Evolutionary conservation across 352 stramenopile genomes (phyloP).

Genomic region (Phytophthora capsici): DNA sequence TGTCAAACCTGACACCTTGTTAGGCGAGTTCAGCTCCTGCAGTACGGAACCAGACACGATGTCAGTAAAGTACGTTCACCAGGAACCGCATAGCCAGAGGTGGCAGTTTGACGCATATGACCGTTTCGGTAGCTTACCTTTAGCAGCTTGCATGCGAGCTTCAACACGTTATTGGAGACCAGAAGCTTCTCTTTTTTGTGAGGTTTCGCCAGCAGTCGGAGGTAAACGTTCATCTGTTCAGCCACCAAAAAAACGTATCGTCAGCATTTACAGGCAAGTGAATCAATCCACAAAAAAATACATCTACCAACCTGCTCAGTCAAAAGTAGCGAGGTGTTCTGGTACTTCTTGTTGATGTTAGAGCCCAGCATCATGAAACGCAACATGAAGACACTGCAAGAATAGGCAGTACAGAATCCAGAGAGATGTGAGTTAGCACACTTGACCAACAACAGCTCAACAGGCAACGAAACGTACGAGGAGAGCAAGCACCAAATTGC

Average conservation of each 20-base stretch:
- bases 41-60: slow-evolving; percentile 11
- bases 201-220: slow-evolving; percentile 81
- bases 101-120: slow-evolving; percentile 3
- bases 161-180: slow-evolving; percentile 92
- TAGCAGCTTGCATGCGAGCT: slow-evolving; percentile 91
- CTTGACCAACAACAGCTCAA: slow-evolving; percentile 7
- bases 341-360: slow-evolving; percentile 92
- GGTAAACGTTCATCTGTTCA: slow-evolving; percentile 86
- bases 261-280: slow-evolving; percentile 5
- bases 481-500: slow-evolving; percentile 88
- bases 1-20: slow-evolving; percentile 90
- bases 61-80: slow-evolving; percentile 22
- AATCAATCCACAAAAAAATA: slow-evolving; percentile 7
- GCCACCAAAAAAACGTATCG: slow-evolving; percentile 9
- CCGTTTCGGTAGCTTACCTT: slow-evolving; percentile 54
- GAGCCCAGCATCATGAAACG: slow-evolving; percentile 92
- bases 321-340: slow-evolving; percentile 91
- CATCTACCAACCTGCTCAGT: slow-evolving; percentile 79
- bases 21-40: slow-evolving; percentile 89
- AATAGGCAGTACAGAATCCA: slow-evolving; percentile 13
- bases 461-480: slow-evolving; percentile 44
- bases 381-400: slow-evolving; percentile 84
- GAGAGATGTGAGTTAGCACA: slow-evolving; percentile 10
- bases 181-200: slow-evolving; percentile 91
- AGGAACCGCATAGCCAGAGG: neutral